Base-by-base conservation (phyloP, 2,329 filamentous ascomycete species). In the Passalora sequoiae region DNA sequence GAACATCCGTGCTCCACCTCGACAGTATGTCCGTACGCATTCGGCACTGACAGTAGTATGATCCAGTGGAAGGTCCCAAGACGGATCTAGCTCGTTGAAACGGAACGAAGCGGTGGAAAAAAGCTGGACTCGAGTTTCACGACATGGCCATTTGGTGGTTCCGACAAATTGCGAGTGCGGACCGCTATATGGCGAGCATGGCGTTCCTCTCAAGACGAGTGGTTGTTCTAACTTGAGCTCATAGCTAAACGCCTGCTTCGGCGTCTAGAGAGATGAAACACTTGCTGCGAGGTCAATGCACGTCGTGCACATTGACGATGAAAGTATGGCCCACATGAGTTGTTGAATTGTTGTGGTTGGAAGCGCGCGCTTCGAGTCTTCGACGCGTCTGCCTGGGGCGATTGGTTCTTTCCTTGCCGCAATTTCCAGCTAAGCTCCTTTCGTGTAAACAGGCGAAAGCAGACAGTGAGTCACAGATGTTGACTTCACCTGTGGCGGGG, bases 261-360 rank as follows among this genome's bases (percentile, higher is more conserved):
- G 58, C 58, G 58, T 47, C 43, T 57, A 53, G 44, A 38, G 53
- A 58, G 55, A 60, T 59, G 58, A 60, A 59, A 60, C 58, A 48
- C 46, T 52, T 50, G 41, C 42, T 40, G 35, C 30, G 27, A 32
- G 44, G 38, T 38, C 35, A 28, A 45, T 44, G 49, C 38, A 30
- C 9, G 27, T 16, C 5, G 17, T 27, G 40, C 42, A 39, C 44
- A 49, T 44, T 51, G 15, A 39, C 44, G 47, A 43, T 51, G 15
- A 46, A 43, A 35, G 38, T 37, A 25, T 40, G 40, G 25, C 41
- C 46, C 46, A 49, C 40, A 43, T 43, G 27, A 24, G 27, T n/a
- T n/a, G 42, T 28, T 32, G 33, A 22, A 42, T 33, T 32, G 44
- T 41, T 44, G 46, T 50, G 47, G 43, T 49, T 49, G 41, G 43